A percentile compares a stretch with the other conserved stretches of the same genome.
These are phyloP conservation scores for Clavispora vitiphila DNA, from an alignment of 805 yeast genomes.

Conservation along the genomic window DNA sequence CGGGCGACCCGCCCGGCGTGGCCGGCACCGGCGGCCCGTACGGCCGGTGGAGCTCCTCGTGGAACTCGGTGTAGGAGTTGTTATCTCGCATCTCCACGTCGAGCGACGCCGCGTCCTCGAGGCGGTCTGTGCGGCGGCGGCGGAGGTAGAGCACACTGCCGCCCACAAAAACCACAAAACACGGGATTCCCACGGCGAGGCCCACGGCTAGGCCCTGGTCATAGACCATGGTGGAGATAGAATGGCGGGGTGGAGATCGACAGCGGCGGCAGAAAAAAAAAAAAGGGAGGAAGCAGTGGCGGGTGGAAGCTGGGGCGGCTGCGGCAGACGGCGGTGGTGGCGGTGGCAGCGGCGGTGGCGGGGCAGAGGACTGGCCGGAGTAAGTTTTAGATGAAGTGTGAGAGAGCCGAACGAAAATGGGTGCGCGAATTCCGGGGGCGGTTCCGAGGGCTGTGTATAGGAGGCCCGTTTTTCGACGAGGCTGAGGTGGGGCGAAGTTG, in stretches of 20 bases:
- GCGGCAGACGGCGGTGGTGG: no score
- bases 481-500: no score
- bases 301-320: no score
- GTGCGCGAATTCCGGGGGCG: no score
- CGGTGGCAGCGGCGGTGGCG: no score
- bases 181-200: conserved; percentile 38
- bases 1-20: conserved; percentile 1
- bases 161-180: conserved; percentile 24
- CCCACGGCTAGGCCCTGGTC: conserved; percentile 32
- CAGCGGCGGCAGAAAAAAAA: neutral
- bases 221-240: conserved; percentile 7
- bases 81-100: conserved; percentile 36
- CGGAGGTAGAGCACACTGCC: conserved; percentile 23
- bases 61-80: conserved; percentile 31
- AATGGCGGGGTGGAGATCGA: neutral
- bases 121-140: conserved; percentile 25
- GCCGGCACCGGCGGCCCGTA: conserved; percentile 5
- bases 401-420: no score
- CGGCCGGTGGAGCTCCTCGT: conserved; percentile 31
- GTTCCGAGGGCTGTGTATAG: neutral
- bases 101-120: conserved; percentile 28
- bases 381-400: no score
- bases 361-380: no score
- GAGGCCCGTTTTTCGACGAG: neutral
- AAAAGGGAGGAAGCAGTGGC: no score